These are phyloP conservation scores for Zoysia matrella DNA, from an alignment of 202 grass and related monocot species.

Conservation along the genomic window DNA sequence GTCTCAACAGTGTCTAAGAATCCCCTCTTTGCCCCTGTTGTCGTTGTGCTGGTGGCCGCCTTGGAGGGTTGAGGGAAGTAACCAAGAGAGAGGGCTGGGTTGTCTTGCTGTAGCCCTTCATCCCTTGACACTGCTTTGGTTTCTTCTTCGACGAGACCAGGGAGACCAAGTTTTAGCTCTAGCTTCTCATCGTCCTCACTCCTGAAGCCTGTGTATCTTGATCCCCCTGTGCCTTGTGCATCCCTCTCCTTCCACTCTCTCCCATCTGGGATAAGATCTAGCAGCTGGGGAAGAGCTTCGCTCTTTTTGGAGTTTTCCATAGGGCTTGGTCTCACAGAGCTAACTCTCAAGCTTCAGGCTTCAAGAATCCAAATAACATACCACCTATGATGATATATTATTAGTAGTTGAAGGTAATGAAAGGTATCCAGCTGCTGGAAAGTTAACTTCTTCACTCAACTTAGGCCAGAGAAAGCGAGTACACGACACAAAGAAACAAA, in stretches of 20 bases:
- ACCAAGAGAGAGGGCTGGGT: constrained; percentile 58
- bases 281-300: constrained; percentile 57
- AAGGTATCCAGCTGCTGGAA: constrained; percentile 21
- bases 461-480: constrained; percentile 38
- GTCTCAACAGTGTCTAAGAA: constrained; percentile 61
- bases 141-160: constrained; percentile 54
- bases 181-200: constrained; percentile 72
- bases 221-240: constrained; percentile 29
- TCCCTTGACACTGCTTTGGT: constrained; percentile 19
- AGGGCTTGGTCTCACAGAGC: constrained; percentile 33
- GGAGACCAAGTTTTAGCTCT: constrained; percentile 84
- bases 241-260: constrained; percentile 56
- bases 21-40: constrained; percentile 67
- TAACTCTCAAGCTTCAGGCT: constrained; percentile 11
- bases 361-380: constrained; percentile 24
- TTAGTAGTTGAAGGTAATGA: constrained; percentile 37
- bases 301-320: constrained; percentile 67
- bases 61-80: constrained; percentile 52
- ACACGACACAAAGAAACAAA: background rate
- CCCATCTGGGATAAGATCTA: constrained; percentile 82
- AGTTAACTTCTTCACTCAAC: constrained; percentile 57
- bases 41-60: background rate
- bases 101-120: constrained; percentile 45
- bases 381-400: constrained; percentile 31
- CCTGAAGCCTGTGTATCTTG: constrained; percentile 38